Conservation (phyloP, 805 yeast genomes). For the Limtongia smithiae region DNA sequence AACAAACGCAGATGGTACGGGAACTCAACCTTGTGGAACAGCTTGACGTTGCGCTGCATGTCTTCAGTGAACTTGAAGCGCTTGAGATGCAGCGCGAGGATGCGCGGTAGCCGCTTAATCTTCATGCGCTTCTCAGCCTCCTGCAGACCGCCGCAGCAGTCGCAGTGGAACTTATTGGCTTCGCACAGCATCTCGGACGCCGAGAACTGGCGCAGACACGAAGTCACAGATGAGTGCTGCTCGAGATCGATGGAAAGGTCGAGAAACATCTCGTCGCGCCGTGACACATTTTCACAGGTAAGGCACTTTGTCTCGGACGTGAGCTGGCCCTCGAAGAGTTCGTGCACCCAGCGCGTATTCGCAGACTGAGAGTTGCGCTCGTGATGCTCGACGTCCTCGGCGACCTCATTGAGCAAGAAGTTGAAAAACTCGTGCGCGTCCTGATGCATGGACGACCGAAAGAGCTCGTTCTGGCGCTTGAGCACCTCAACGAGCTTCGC, state of each 20-base stretch:
- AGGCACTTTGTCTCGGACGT: constrained; percentile 88
- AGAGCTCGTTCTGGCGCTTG: constrained; percentile 78
- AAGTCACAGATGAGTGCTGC: constrained; percentile 65
- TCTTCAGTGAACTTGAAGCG: constrained; percentile 89
- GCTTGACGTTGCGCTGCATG: constrained; percentile 74
- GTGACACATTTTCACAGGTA: constrained; percentile 77
- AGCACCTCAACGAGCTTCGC: constrained; percentile 66
- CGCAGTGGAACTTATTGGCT: constrained; percentile 89
- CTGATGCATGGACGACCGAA: constrained; percentile 91
- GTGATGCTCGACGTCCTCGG: constrained; percentile 44
- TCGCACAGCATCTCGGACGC: constrained; percentile 82
- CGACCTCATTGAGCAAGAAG: constrained; percentile 73
- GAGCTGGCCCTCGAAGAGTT: constrained; percentile 77
- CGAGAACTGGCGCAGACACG: constrained; percentile 76
- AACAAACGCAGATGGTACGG: constrained; percentile 69
- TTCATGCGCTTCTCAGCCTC: constrained; percentile 92
- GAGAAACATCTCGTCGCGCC: constrained; percentile 79
- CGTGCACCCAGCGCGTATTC: constrained; percentile 50
- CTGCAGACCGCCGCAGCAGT: constrained; percentile 82
- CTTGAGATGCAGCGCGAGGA: constrained; percentile 80
- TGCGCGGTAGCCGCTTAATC: constrained; percentile 72
- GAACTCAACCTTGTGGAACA: constrained; percentile 80
- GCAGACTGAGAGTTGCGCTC: constrained; percentile 22
- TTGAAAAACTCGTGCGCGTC: constrained; percentile 97
- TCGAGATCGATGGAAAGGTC: constrained; percentile 86